Evolutionary conservation across 1,284 basidiomycete genomes (phyloP).

Genomic region (Microbotryum lychnidis-dioicae): DNA sequence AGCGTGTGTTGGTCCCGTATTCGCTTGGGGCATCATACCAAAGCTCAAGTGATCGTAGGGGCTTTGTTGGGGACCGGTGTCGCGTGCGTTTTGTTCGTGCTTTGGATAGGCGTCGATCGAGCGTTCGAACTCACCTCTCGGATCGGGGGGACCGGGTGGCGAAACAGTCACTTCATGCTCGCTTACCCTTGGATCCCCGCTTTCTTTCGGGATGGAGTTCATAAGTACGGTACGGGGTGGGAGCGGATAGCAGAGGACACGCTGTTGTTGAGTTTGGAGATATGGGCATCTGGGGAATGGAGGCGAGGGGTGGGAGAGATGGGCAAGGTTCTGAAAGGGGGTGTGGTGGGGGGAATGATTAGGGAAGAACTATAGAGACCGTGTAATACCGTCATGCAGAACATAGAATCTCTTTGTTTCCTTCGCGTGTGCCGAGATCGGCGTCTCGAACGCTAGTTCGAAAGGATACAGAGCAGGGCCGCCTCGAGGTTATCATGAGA

Average conservation of each 20-base stretch:
- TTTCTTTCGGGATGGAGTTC: conserved; percentile 5
- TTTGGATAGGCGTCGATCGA: conserved; percentile 31
- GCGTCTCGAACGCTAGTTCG: too few species aligned
- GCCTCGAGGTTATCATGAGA: too few species aligned
- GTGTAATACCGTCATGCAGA: too few species aligned
- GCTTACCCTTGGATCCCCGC: neutral
- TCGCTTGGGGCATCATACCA: conserved; percentile 36
- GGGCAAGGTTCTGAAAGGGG: too few species aligned
- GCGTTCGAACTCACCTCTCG: conserved; percentile 1
- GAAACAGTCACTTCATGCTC: too few species aligned
- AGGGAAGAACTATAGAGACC: too few species aligned
- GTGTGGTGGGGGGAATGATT: too few species aligned
- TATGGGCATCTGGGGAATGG: conserved; percentile 1
- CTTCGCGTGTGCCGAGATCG: too few species aligned
- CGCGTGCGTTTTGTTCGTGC: conserved; percentile 29
- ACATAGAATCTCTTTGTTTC: too few species aligned
- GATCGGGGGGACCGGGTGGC: neutral
- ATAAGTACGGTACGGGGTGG: conserved; percentile 12
- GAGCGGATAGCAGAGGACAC: conserved; percentile 30
- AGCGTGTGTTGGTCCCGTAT: conserved; percentile 37
- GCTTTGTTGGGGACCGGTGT: conserved; percentile 29
- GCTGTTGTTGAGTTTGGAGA: conserved; percentile 16
- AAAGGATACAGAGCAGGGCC: too few species aligned
- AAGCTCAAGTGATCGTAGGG: conserved; percentile 36
- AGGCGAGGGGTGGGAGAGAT: too few species aligned